Evolutionary conservation across 164 flowering plant genomes (phyloP), one percentile per base, ranked within the genome.

Genomic region (Chimonanthus praecox): DNA sequence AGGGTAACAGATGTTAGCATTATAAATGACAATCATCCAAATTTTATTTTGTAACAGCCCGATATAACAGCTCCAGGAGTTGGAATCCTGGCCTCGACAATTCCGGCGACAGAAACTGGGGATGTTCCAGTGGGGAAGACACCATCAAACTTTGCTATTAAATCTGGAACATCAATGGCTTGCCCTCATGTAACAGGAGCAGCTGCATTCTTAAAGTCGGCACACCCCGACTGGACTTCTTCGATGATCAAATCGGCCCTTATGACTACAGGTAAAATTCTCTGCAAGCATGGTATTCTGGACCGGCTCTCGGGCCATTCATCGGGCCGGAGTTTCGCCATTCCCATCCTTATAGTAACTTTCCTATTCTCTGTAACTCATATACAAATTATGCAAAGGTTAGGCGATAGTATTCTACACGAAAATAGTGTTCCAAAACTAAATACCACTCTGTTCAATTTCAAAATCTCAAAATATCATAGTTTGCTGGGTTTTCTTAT

Each of bases 121-220:
- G 80, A 71, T 5, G 75, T 75, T 64, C 88, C 89, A 2, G 9
- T 20, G 3, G 85, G 87, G 15, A 77, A 73, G 75, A 82, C 77
- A 63, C 83, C 84, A 3, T 80, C 94, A 0, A 49, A 50, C 2
- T 91, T 85, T 73, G 83, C 73, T 18, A 76, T 87, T n/a, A 84
- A 66, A 77, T 86, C 94, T 4, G 97, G 97, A 18, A 92, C 97
- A n/a, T 92, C 97, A 10, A 92, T 92, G 97, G 88, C 97, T 45
- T 91, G 94, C 79, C 97, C 97, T 62, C 96, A 92, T 72, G 97
- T 92, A 6, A 63, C 96, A 0, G 97, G 96, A 2, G 88, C 89
- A 0, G 89, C 90, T 6, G 96, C 96, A 4, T 76, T 83, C 58
- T 18, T 92, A 16, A 92, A 88, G 77, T 86, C 94, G 0, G 78